Evolutionary conservation across 2,329 filamentous ascomycete species (phyloP).

Genomic region (Cryoendolithus antarcticus): DNA sequence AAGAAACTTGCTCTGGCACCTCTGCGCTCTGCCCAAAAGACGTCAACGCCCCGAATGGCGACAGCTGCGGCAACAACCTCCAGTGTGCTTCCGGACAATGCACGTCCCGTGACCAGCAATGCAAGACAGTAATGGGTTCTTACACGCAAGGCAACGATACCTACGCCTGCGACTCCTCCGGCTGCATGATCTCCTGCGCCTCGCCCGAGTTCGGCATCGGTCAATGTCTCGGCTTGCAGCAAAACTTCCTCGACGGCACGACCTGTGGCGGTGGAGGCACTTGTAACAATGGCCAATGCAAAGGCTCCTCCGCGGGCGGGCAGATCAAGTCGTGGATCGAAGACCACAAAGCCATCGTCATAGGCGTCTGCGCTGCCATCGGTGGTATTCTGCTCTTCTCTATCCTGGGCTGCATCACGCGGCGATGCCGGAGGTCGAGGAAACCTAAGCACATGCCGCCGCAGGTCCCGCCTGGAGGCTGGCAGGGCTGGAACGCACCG

Average conservation of each 20-base stretch:
- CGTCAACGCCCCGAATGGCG: slow-evolving; percentile 54
- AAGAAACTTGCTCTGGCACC: slow-evolving; percentile 68
- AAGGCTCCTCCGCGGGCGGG: slow-evolving; percentile 54
- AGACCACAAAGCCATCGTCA: slow-evolving; percentile 66
- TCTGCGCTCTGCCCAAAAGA: slow-evolving; percentile 65
- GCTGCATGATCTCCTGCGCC: slow-evolving; percentile 66
- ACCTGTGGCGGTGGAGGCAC: slow-evolving; percentile 68
- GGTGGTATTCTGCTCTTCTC: slow-evolving; percentile 62
- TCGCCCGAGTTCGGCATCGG: slow-evolving; percentile 54
- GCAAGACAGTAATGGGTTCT: slow-evolving; percentile 68
- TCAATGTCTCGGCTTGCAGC: slow-evolving; percentile 63
- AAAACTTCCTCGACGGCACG: slow-evolving; percentile 91
- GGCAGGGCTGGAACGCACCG: slow-evolving; percentile 20
- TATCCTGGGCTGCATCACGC: slow-evolving; percentile 54
- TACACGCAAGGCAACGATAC: slow-evolving; percentile 64
- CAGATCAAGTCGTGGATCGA: slow-evolving; percentile 67
- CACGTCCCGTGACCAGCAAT: slow-evolving; percentile 82
- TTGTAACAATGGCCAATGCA: slow-evolving; percentile 68
- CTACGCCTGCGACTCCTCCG: slow-evolving; percentile 59
- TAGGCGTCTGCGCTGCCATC: slow-evolving; percentile 62
- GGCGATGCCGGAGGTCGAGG: slow-evolving; percentile 35
- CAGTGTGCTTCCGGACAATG: slow-evolving; percentile 86
- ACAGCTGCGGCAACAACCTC: slow-evolving; percentile 58
- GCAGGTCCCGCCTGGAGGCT: slow-evolving; percentile 17
- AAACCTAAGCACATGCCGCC: slow-evolving; percentile 8